Conservation (phyloP, 345 rosid genomes). For the Arabis alpina region DNA sequence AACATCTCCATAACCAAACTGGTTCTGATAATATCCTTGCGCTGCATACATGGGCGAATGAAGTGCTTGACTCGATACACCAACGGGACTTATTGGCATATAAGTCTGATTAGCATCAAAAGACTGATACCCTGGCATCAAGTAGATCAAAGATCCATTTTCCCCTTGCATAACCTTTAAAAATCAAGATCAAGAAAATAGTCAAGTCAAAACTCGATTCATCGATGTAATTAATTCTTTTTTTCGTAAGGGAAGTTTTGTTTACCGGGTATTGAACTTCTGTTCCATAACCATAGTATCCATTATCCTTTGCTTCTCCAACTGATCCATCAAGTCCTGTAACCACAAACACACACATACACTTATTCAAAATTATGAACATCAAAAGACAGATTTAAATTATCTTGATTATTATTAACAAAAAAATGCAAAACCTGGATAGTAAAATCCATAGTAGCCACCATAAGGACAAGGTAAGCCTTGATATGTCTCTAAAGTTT, state of each 20-base stretch:
- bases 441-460: conserved; percentile 49
- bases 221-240: neutral
- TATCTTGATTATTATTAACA: neutral
- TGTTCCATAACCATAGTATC: conserved; percentile 52
- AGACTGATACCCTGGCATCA: conserved; percentile 53
- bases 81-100: conserved; percentile 43
- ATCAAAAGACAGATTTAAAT: conserved; percentile 27
- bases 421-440: conserved; percentile 46
- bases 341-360: neutral
- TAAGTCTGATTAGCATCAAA: conserved; percentile 45
- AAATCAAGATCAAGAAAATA: conserved; percentile 20
- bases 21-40: conserved; percentile 48
- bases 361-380: conserved; percentile 16
- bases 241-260: neutral
- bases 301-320: conserved; percentile 44
- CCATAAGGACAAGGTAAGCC: conserved; percentile 45
- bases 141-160: conserved; percentile 56
- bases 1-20: conserved; percentile 48
- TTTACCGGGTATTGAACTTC: conserved; percentile 58
- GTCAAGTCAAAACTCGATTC: neutral
- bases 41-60: conserved; percentile 44
- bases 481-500: conserved; percentile 44
- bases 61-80: conserved; percentile 45
- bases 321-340: conserved; percentile 50
- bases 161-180: conserved; percentile 54